Evolutionary conservation across 83 land plant genomes (phyloP), one percentile per base, ranked within the genome.

Genomic region (Isoetes engelmannii): DNA sequence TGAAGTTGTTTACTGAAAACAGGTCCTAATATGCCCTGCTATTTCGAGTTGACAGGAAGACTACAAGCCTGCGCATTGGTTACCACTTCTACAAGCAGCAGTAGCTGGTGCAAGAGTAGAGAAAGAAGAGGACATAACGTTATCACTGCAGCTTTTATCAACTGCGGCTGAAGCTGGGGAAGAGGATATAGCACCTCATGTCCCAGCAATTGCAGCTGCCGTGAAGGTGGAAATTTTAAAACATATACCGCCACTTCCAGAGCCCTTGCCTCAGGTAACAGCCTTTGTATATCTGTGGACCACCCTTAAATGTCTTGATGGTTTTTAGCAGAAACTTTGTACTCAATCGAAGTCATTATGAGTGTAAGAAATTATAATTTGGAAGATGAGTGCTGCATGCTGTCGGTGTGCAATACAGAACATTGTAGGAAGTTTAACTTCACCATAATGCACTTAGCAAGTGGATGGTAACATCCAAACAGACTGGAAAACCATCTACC

Each of bases 231-330:
- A 80, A 7, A 78, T 90, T 54, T 74, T 77, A 48, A 82, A 67
- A 73, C 79, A 68, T 61, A 75, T 87, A 46, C 89, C 87, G 54
- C 75, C 83, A 44, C 75, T 46, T 72, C 83, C 85, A 43, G 89
- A 87, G 37, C 87, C 95, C 49, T 90, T 91, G 95, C 95, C 92
- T 6, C 92, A 83, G 82, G 96, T 90, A 72, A 10, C 54, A 10
- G 12, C 10, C 7, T 7, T 7, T 49, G 53, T 49, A 7, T 7
- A 7, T 49, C 53, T 49, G 7, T 49, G 12, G 7, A 51, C 54
- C 15, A 15, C 54, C 12, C 54, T 10, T 51, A 3, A 3, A 51
- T 28, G 37, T 2, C 37, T 28, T 2, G n/a, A 28, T 0, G 37
- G 2, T 28, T 2, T 28, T 28, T 28, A 28, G 37, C 37, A 28